phyloP scores from a whole-genome alignment of 106 monocot genomes.

The Allium cepa region DNA sequence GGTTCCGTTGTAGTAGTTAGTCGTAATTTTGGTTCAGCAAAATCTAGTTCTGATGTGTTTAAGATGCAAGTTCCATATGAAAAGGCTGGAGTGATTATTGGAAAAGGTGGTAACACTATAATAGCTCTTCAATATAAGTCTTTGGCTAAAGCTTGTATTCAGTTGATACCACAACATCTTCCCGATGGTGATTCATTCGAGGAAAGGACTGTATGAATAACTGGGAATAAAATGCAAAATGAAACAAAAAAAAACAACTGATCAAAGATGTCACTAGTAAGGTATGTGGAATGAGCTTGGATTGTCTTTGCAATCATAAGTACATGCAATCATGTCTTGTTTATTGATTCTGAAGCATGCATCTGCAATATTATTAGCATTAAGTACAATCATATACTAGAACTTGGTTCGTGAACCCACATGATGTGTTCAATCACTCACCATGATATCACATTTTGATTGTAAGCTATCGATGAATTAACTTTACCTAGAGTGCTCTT shows the following conservation, averaged over 20 bases:
- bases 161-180: conserved; percentile 85
- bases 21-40: conserved; percentile 48
- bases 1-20: conserved; percentile 71
- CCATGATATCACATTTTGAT: no score
- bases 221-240: conserved; percentile 78
- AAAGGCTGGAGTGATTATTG: conserved; percentile 88
- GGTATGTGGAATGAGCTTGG: conserved; percentile 24
- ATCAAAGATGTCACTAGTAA: conserved; percentile 77
- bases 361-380: no score
- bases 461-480: no score
- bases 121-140: conserved; percentile 68
- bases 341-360: no score
- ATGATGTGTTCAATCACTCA: no score
- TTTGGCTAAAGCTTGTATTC: conserved; percentile 82
- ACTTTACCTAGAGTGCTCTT: no score
- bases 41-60: conserved; percentile 59
- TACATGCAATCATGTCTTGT: no score
- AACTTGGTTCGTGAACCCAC: no score
- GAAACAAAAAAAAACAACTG: conserved; percentile 70
- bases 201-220: conserved; percentile 67
- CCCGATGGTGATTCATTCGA: conserved; percentile 71
- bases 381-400: no score
- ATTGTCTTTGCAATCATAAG: not conserved
- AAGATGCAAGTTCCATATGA: conserved; percentile 83
- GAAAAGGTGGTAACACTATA: conserved; percentile 89